Evolutionary conservation across 2,329 filamentous ascomycete genomes (phyloP).

Genomic region (Fusarium zealandicum): DNA sequence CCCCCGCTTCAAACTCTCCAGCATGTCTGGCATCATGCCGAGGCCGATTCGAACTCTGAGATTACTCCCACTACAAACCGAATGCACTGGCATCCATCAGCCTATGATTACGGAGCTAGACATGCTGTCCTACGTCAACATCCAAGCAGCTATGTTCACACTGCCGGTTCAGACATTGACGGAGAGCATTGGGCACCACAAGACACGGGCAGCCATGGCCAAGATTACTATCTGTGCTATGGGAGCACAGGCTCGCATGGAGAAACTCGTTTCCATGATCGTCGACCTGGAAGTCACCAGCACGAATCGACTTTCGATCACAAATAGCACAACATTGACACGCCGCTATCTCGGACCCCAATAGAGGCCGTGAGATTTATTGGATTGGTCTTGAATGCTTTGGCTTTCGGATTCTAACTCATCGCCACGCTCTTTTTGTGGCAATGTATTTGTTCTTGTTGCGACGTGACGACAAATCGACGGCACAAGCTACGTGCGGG

Average conservation of each 20-base stretch:
- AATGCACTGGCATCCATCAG: conserved; percentile 14
- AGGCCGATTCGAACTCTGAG: conserved; percentile 15
- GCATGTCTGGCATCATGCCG: conserved; percentile 18
- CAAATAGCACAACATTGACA: neutral
- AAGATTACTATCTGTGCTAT: conserved; percentile 2
- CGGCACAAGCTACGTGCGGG: neutral
- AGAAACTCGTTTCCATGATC: neutral
- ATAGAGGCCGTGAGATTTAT: neutral
- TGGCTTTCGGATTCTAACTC: neutral
- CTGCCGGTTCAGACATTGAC: neutral
- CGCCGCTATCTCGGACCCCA: neutral
- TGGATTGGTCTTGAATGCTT: neutral
- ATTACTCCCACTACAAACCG: conserved; percentile 19
- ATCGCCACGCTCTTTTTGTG: conserved; percentile 1
- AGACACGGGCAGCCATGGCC: neutral
- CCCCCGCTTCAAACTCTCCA: conserved; percentile 14
- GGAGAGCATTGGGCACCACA: neutral
- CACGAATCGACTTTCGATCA: neutral
- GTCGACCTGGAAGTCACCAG: conserved; percentile 4
- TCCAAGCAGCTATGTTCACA: conserved; percentile 1
- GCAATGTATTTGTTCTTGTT: conserved; percentile 2
- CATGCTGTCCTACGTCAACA: conserved; percentile 3
- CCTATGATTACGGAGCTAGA: neutral
- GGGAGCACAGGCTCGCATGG: neutral
- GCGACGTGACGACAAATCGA: neutral